A percentile compares a stretch with the other conserved stretches of the same genome.
These are phyloP conservation scores for Turnera subulata DNA, from an alignment of 345 rosid genomes.

Conservation along the genomic window DNA sequence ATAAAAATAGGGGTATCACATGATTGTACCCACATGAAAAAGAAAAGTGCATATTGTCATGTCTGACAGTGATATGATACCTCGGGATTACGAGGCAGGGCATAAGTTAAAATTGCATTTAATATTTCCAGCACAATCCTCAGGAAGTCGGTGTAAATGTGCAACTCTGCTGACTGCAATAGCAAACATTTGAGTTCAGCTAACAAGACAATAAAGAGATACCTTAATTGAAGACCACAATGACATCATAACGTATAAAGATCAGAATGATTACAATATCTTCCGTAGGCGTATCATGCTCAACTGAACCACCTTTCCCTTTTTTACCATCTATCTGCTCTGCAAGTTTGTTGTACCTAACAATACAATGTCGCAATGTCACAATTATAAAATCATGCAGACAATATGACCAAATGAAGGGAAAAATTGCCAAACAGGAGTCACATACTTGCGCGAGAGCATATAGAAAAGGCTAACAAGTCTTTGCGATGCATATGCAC, in stretches of 20 bases:
- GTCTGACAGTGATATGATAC: constrained; percentile 26
- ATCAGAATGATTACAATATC: constrained; percentile 52
- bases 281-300: constrained; percentile 52
- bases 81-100: constrained; percentile 96
- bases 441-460: constrained; percentile 92
- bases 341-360: constrained; percentile 84
- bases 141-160: constrained; percentile 90
- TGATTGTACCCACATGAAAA: background rate
- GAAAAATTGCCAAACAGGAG: constrained; percentile 9
- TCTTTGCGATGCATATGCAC: constrained; percentile 97
- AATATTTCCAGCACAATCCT: constrained; percentile 93
- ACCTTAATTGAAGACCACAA: background rate
- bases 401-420: constrained; percentile 1
- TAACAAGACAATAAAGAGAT: constrained; percentile 3
- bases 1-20: background rate
- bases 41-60: background rate
- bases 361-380: constrained; percentile 15
- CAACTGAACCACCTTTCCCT: constrained; percentile 46
- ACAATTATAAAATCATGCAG: constrained; percentile 5
- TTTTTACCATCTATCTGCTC: constrained; percentile 58
- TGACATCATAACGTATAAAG: background rate
- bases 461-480: constrained; percentile 94
- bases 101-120: constrained; percentile 90
- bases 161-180: constrained; percentile 83
- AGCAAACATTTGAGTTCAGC: constrained; percentile 12